Conservation (phyloP, 2,329 filamentous ascomycete genomes). For the Hawksworthiomyces lignivorus region DNA sequence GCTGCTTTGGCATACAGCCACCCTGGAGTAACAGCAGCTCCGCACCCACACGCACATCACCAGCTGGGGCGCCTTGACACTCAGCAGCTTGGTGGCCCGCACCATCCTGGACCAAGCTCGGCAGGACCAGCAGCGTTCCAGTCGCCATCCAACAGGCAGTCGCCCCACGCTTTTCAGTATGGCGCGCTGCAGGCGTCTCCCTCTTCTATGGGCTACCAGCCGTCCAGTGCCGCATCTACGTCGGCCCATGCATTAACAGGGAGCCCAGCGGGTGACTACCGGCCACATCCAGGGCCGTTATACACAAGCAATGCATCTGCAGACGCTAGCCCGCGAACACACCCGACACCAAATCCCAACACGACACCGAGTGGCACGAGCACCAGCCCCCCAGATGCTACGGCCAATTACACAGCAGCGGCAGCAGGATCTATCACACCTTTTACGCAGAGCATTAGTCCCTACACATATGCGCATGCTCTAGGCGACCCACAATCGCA, state of each 20-base stretch:
- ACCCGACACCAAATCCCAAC: constrained; percentile 13
- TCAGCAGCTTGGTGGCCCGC: constrained; percentile 4
- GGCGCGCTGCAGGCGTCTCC: constrained; percentile 11
- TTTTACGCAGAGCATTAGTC: constrained; percentile 9
- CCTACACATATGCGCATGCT: constrained; percentile 11
- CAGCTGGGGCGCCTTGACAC: constrained; percentile 13
- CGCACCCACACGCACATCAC: constrained; percentile 1
- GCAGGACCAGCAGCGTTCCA: constrained; percentile 8
- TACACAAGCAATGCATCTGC: constrained; percentile 10
- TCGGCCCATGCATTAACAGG: constrained; percentile 7
- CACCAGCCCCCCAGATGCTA: constrained; percentile 11
- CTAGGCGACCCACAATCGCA: constrained; percentile 8
- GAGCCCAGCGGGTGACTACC: constrained; percentile 11
- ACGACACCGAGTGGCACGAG: constrained; percentile 10
- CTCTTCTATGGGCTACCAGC: constrained; percentile 12
- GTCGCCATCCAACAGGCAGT: constrained; percentile 11
- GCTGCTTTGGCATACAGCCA: constrained; percentile 2
- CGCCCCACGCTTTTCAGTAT: constrained; percentile 12
- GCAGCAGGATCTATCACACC: constrained; percentile 3
- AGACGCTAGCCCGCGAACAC: constrained; percentile 12
- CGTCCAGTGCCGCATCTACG: constrained; percentile 10
- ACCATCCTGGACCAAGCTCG: constrained; percentile 1
- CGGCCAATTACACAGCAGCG: constrained; percentile 13
- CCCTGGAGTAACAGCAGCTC: neutral
- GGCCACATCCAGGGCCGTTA: constrained; percentile 7